Evolutionary conservation across 345 rosid genomes (phyloP), one percentile per base, ranked within the genome.

Genomic region (Cardiospermum halicacabum): DNA sequence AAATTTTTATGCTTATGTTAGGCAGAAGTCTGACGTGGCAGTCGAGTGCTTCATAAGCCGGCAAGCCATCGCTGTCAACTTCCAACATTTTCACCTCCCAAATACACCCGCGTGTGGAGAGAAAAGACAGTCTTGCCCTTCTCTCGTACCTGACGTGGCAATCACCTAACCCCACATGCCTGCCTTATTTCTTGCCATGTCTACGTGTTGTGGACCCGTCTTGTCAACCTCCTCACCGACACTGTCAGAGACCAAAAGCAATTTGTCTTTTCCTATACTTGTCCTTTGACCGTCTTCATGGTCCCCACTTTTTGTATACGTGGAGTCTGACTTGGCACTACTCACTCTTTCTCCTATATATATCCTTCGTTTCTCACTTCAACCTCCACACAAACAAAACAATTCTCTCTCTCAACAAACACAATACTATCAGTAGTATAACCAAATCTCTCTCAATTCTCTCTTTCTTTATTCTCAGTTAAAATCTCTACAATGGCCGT

Each of bases 91-190:
- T 31, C 11, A 64, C 79, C 78, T n/a, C 60, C 51, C 69, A 43
- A 62, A 78, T 69, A 47, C 74, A 75, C 74, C 76, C 79, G 75
- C 66, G 73, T 47, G 56, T 63, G 59, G 65, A 18, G 2, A 19
- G 70, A 58, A 60, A 57, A 51, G 39, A 21, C 22, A 57, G 3
- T 30, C 31, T 30, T 16, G 50, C 13, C 53, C 48, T 45, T 22
- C 11, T 11, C 30, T 62, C 77, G 72, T 53, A 50, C 76, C 68
- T 80, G 82, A 82, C 81, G 75, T 80, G 91, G 88, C 85, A 65
- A 71, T 74, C 82, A 69, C 83, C 83, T 60, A 82, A 78, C 93
- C 88, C 87, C 89, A 86, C 89, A 84, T 86, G 91, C 73, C 75
- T 13, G 69, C 86, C 91, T 65, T 72, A 36, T 51, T 72, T 75